Conservation (phyloP, 768 basidiomycete genomes). For the Kwoniella sp. region DNA sequence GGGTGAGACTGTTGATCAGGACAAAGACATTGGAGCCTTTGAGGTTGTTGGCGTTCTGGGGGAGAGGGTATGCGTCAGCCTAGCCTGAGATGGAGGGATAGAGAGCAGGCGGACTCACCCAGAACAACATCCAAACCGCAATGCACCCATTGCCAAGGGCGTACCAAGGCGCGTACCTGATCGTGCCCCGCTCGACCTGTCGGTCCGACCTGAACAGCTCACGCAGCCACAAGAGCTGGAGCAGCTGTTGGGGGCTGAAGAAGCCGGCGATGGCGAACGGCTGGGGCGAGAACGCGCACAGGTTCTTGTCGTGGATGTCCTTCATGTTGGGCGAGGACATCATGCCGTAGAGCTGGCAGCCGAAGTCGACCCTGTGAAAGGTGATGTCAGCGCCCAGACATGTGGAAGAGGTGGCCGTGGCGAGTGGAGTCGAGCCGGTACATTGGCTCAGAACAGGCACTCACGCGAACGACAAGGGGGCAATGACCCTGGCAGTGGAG, state of each 20-base stretch:
- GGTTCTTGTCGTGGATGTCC: constrained; percentile 39
- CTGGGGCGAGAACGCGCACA: constrained; percentile 41
- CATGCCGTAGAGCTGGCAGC: constrained; percentile 40
- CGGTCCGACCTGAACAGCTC: constrained; percentile 32
- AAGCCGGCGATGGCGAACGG: constrained; percentile 45
- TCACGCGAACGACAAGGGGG: constrained; percentile 35
- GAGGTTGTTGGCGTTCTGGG: constrained; percentile 39
- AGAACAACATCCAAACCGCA: constrained; percentile 44
- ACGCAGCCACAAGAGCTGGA: constrained; percentile 42
- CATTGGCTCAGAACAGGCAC: neutral
- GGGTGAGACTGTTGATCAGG: constrained; percentile 42
- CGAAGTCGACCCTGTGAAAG: constrained; percentile 32
- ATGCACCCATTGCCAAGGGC: constrained; percentile 41
- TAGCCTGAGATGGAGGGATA: too few species aligned
- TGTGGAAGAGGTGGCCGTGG: neutral
- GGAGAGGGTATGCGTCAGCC: too few species aligned
- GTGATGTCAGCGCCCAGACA: neutral
- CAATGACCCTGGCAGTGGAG: constrained; percentile 38
- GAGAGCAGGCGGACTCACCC: constrained; percentile 32
- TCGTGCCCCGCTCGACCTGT: constrained; percentile 28
- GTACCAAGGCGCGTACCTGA: constrained; percentile 39
- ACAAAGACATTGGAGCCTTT: constrained; percentile 41
- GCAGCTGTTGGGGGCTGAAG: constrained; percentile 44
- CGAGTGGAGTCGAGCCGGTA: neutral
- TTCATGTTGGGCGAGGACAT: constrained; percentile 43